phyloP scores from a whole-genome alignment of 352 stramenopile genomes.

The Phytophthora constricta region DNA sequence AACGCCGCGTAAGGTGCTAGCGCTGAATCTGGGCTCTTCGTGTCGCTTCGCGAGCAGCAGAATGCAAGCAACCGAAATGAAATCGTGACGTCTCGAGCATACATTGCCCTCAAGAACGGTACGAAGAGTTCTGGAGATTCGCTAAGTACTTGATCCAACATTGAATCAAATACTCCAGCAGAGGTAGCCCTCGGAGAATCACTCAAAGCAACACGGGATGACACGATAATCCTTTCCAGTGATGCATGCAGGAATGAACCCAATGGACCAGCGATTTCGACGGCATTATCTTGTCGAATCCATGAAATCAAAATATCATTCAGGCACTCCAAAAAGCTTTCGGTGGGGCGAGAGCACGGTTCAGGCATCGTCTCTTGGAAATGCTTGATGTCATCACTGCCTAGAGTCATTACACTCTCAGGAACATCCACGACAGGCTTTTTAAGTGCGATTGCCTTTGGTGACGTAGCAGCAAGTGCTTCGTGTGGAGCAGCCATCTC shows the following conservation, averaged over 20 bases:
- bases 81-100: constrained; percentile 74
- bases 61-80: constrained; percentile 79
- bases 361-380: constrained; percentile 80
- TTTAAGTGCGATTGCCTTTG: constrained; percentile 30
- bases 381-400: constrained; percentile 76
- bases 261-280: constrained; percentile 64
- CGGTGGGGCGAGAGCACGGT: constrained; percentile 61
- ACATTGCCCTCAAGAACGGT: constrained; percentile 84
- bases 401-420: constrained; percentile 60
- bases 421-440: constrained; percentile 47
- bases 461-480: constrained; percentile 20
- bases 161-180: constrained; percentile 74
- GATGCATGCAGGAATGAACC: constrained; percentile 70
- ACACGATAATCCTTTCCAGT: constrained; percentile 79
- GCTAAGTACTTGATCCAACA: constrained; percentile 83
- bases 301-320: constrained; percentile 88
- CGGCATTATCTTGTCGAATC: constrained; percentile 79
- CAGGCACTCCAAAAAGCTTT: constrained; percentile 80
- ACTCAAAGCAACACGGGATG: constrained; percentile 71
- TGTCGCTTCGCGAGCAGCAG: constrained; percentile 64
- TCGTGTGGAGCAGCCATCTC: constrained; percentile 36
- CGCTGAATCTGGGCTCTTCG: constrained; percentile 61
- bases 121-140: constrained; percentile 74
- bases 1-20: constrained; percentile 74
- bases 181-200: constrained; percentile 69